phyloP scores from a whole-genome alignment of 2,329 filamentous ascomycete species.

The Lasiodiplodia gonubiensis region DNA sequence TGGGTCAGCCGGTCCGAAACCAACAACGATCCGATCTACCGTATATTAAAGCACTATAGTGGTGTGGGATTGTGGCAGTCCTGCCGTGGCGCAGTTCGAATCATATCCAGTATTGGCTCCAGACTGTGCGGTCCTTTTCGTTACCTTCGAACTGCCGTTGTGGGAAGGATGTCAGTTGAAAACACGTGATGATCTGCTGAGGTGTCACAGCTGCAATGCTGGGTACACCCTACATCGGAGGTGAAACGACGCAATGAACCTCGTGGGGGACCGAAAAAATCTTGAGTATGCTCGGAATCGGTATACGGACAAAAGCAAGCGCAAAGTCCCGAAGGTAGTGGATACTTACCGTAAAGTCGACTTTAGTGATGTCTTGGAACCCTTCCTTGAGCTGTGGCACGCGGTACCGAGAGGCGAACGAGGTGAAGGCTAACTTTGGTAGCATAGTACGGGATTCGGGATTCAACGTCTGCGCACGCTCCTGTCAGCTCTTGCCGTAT shows the following conservation, averaged over 20 bases:
- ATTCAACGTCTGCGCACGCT: slow-evolving; percentile 65
- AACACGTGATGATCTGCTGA: neutral
- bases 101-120: slow-evolving; percentile 79
- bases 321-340: neutral
- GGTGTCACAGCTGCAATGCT: neutral
- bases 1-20: slow-evolving; percentile 12
- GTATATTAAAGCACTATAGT: neutral
- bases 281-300: neutral
- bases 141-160: slow-evolving; percentile 67
- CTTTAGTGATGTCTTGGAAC: slow-evolving; percentile 76
- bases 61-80: neutral
- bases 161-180: slow-evolving; percentile 6
- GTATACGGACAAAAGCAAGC: slow-evolving; percentile 6
- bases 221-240: neutral
- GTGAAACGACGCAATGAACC: neutral
- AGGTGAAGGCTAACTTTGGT: slow-evolving; percentile 79
- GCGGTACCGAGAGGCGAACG: slow-evolving; percentile 74
- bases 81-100: neutral
- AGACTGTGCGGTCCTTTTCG: slow-evolving; percentile 70
- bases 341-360: slow-evolving; percentile 69
- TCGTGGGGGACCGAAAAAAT: neutral
- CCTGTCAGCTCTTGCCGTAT: neutral
- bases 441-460: slow-evolving; percentile 78
- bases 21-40: neutral
- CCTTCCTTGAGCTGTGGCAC: slow-evolving; percentile 77